A percentile compares a stretch with the other conserved stretches of the same genome.
These are phyloP conservation scores for Huntiella abstrusa DNA, from an alignment of 2,329 filamentous ascomycete genomes.

Conservation along the genomic window DNA sequence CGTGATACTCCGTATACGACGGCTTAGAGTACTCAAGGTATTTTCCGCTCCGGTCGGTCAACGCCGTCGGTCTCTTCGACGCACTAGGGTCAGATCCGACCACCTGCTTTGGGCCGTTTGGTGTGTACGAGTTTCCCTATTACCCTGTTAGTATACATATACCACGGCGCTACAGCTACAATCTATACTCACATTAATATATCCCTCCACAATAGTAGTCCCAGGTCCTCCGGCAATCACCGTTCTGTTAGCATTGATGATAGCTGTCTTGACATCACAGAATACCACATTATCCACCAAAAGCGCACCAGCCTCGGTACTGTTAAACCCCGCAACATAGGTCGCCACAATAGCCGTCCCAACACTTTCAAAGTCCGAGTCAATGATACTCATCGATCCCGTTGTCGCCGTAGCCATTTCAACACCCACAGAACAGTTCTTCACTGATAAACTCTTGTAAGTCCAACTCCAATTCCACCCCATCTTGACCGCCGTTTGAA, in stretches of 20 bases:
- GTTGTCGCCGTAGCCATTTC: constrained; percentile 48
- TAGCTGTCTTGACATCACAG: constrained; percentile 17
- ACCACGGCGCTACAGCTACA: not conserved
- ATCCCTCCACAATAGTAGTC: constrained; percentile 16
- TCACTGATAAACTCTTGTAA: constrained; percentile 46
- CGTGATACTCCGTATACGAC: constrained; percentile 44
- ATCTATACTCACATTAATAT: constrained; percentile 11
- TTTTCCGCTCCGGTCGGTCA: constrained; percentile 29
- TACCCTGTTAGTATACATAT: constrained; percentile 18
- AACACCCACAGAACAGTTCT: constrained; percentile 45
- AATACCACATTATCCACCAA: constrained; percentile 30
- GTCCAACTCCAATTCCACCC: constrained; percentile 65
- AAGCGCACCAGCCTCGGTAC: constrained; percentile 31
- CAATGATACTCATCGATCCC: constrained; percentile 56
- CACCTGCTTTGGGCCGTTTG: constrained; percentile 24
- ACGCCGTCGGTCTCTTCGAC: constrained; percentile 28
- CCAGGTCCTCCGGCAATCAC: constrained; percentile 20
- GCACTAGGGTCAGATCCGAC: constrained; percentile 28
- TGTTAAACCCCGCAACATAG: constrained; percentile 31
- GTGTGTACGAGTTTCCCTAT: constrained; percentile 43
- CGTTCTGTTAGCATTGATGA: constrained; percentile 21
- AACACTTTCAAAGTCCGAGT: constrained; percentile 41
- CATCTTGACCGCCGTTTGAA: constrained; percentile 48
- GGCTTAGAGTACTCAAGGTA: constrained; percentile 56
- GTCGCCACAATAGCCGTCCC: constrained; percentile 4